Evolutionary conservation across 208 protist genomes (phyloP).

Genomic region (Trichomonas gallinae): DNA sequence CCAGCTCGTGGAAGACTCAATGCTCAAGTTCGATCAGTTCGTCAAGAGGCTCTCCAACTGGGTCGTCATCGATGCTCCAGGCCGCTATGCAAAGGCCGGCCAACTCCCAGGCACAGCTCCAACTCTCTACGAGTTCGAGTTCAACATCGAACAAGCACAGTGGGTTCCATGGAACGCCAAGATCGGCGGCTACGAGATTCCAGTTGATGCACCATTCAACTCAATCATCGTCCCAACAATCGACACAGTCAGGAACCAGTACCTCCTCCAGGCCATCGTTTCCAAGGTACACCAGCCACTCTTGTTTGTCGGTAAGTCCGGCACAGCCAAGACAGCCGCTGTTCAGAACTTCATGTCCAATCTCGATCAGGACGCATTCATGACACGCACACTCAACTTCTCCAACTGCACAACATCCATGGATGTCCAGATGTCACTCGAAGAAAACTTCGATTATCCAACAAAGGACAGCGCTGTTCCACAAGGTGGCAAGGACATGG

Average conservation of each 20-base stretch:
- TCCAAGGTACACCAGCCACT: slow-evolving; percentile 61
- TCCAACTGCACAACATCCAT: slow-evolving; percentile 76
- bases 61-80: slow-evolving; percentile 61
- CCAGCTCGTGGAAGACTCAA: slow-evolving; percentile 53
- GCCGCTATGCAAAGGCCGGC: background rate
- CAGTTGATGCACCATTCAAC: slow-evolving; percentile 66
- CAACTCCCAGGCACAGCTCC: background rate
- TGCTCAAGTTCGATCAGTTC: slow-evolving; percentile 73
- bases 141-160: slow-evolving; percentile 52
- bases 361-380: slow-evolving; percentile 54
- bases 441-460: slow-evolving; percentile 87
- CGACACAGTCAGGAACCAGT: slow-evolving; percentile 91
- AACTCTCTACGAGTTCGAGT: background rate
- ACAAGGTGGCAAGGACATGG: slow-evolving; percentile 74
- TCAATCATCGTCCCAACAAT: slow-evolving; percentile 87
- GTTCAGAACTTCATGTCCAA: slow-evolving; percentile 75
- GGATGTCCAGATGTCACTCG: slow-evolving; percentile 79
- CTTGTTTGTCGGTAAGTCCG: slow-evolving; percentile 83
- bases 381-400: slow-evolving; percentile 84
- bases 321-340: slow-evolving; percentile 93
- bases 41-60: slow-evolving; percentile 73
- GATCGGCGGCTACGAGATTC: slow-evolving; percentile 68
- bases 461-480: slow-evolving; percentile 78
- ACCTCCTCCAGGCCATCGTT: slow-evolving; percentile 75
- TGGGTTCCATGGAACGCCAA: slow-evolving; percentile 84